These are phyloP conservation scores for Penicillium pancosmium DNA, from an alignment of 495 filamentous ascomycete species.

Conservation along the genomic window DNA sequence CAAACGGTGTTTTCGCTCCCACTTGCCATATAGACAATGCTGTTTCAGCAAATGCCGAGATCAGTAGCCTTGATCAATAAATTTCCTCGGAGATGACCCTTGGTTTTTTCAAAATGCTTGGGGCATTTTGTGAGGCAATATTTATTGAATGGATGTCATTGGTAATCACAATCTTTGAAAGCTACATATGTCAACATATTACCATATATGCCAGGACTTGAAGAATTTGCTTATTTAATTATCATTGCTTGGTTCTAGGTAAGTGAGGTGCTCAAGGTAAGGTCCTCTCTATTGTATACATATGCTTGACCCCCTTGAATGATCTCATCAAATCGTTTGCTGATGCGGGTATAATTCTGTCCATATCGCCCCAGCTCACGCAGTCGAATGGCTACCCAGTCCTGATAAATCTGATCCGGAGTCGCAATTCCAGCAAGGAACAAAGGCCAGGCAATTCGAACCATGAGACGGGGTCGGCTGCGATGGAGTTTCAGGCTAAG, in stretches of 20 bases:
- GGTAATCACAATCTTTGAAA: too few species aligned
- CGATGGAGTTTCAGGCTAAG: slow-evolving; percentile 33
- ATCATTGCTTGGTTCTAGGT: too few species aligned
- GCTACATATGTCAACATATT: too few species aligned
- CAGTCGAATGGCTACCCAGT: slow-evolving; percentile 40
- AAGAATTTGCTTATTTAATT: too few species aligned
- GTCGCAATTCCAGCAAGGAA: slow-evolving; percentile 38
- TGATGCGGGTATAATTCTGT: slow-evolving; percentile 28
- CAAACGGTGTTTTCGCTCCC: not conserved
- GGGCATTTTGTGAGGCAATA: too few species aligned
- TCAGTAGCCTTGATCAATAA: not conserved
- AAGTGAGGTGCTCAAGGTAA: too few species aligned
- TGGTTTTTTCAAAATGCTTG: not conserved
- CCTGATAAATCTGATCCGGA: slow-evolving; percentile 32
- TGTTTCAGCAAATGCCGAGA: not conserved
- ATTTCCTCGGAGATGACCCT: not conserved
- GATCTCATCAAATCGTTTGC: slow-evolving; percentile 32
- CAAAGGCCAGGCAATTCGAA: slow-evolving; percentile 36
- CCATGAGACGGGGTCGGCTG: slow-evolving; percentile 31
- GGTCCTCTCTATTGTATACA: slow-evolving; percentile 10
- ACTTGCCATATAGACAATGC: not conserved
- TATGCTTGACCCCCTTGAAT: slow-evolving; percentile 23
- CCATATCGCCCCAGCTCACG: slow-evolving; percentile 35
- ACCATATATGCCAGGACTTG: too few species aligned
- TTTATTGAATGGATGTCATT: too few species aligned